A percentile compares a stretch with the other conserved stretches of the same genome.
These are phyloP conservation scores for Backusella morwellensis DNA, from an alignment of 192 early-diverging fungal species.

Conservation along the genomic window DNA sequence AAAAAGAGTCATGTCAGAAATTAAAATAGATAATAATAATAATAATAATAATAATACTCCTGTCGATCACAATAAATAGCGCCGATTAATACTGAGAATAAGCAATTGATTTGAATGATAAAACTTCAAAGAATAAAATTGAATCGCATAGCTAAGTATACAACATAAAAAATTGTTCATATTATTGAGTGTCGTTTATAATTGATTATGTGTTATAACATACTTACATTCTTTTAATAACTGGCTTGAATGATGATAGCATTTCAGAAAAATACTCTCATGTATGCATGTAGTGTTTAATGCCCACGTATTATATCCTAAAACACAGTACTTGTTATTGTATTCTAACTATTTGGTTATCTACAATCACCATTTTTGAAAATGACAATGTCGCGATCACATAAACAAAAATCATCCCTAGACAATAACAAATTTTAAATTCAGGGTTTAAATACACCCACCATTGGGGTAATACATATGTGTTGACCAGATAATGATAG, in stretches of 20 bases:
- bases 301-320: not conserved
- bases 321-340: not conserved
- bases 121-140: not conserved
- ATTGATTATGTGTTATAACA: not conserved
- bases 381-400: not conserved
- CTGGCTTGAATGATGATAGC: too few relatives aligned
- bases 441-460: not conserved
- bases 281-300: not conserved
- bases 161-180: not conserved
- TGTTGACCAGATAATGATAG: not conserved
- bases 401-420: not conserved
- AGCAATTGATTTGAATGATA: not conserved
- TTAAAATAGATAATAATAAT: not conserved
- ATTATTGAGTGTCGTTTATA: not conserved
- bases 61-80: not conserved
- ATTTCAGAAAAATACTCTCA: not conserved
- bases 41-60: not conserved
- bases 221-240: not conserved
- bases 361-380: not conserved
- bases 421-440: not conserved
- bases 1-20: too few relatives aligned
- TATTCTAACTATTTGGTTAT: not conserved
- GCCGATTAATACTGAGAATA: not conserved
- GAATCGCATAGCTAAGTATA: not conserved
- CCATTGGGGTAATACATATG: too few relatives aligned